A percentile compares a stretch with the other conserved stretches of the same genome.
Conservation (phyloP, 140 eudicot genomes). For the Oenanthe javanica region DNA sequence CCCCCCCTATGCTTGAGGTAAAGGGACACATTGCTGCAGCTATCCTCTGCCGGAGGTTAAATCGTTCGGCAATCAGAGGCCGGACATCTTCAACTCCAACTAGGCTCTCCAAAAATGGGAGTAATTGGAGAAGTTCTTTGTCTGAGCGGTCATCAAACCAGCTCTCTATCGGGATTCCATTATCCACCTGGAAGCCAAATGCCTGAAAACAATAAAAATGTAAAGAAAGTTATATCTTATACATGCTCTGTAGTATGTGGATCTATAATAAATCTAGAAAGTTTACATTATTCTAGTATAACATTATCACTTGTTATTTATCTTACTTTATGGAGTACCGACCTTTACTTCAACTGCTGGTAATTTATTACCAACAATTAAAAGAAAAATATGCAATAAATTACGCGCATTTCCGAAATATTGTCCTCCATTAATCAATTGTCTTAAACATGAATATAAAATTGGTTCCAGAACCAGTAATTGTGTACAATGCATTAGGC, state of each 20-base stretch:
- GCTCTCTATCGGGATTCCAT: conserved; percentile 96
- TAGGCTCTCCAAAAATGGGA: conserved; percentile 86
- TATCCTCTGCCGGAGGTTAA: conserved; percentile 61
- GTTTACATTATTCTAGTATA: not conserved
- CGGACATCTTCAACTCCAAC: conserved; percentile 87
- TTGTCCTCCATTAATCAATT: not conserved
- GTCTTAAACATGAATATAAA: not conserved
- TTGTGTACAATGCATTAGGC: not conserved
- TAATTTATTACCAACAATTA: not conserved
- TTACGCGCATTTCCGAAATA: not conserved
- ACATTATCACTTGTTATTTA: not conserved
- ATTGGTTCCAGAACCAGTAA: not conserved
- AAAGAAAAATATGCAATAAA: not conserved
- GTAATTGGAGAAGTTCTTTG: conserved; percentile 53
- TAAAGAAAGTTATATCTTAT: not conserved
- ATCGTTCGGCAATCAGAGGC: conserved; percentile 66
- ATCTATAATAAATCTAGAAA: not conserved
- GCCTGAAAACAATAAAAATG: conserved; percentile 41
- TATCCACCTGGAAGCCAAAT: conserved; percentile 97
- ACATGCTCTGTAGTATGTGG: not conserved
- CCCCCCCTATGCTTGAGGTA: conserved; percentile 26
- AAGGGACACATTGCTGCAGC: conserved; percentile 76
- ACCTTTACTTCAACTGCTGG: not conserved
- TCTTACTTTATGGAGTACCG: not conserved
- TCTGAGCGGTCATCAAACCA: conserved; percentile 91